Base-by-base conservation (phyloP, 2,329 filamentous ascomycete genomes). In the Fusarium sororula region DNA sequence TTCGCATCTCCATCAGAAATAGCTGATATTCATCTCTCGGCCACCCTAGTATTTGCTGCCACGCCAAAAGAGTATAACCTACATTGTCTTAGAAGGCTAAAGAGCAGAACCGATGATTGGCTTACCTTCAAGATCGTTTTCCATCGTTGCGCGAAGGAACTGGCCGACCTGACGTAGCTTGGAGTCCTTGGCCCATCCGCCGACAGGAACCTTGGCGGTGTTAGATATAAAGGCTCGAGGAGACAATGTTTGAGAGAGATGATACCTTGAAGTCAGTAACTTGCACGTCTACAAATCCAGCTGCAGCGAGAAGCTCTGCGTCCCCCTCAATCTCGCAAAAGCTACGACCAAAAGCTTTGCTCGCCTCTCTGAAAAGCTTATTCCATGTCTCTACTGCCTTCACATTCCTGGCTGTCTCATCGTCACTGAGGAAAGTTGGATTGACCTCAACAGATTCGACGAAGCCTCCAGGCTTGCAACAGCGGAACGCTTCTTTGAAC, bases 111-210 rank as follows among this genome's bases (percentile, higher is more conserved):
- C 3, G 14, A 30, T 2, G 14, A 2, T 3, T n/a, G 8, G 2
- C 67, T 45, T 55, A 60, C 67, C 67, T 63, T 70, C 67, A 15
- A 67, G 51, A 17, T 70, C 67, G n/a, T 70, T 70, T 15, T 67
- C 67, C 14, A 70, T 58, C 18, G 63, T 67, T 41, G 59, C 37
- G 22, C 51, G 60, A 26, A 70, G 39, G n/a, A 59, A 70, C 37
- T 53, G 41, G 5, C 67, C 67, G 6, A 67, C 58, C 18, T 67
- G 38, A 9, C 53, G 35, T 32, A 70, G n/a, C 17, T 59, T 67
- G 18, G 38, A 11, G 41, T 63, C 58, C 42, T 63, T 70, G 13
- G 67, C 32, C 67, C 67, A 70, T 6, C 62, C 50, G 8, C 66
- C 66, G 5, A 66, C 35, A 6, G 66, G 66, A 12, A 56, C 55